Base-by-base conservation (phyloP, 129 eudicot species). In the Silybum marianum region DNA sequence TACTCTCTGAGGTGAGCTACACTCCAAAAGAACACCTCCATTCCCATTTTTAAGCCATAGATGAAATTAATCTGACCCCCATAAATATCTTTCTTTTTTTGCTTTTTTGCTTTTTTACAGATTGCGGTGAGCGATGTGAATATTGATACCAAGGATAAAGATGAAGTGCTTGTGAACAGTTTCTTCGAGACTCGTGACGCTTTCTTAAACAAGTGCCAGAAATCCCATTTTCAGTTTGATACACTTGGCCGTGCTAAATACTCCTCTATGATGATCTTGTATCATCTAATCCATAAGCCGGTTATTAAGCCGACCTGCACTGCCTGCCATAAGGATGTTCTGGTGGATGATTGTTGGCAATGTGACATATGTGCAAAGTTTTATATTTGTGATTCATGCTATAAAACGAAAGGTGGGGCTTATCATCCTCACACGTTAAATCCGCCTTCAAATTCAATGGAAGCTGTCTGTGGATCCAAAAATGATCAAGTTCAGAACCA, bases 211-310 rank as follows among this genome's bases (percentile, higher is more conserved):
- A 86, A 90, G 70, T 95, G 98, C 46, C 90, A 90, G 84, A 76
- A 80, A 48, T 90, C 92, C 46, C 79, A 88, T 83, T 95, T 90
- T 78, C 97, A 89, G 76, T 95, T 92, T 76, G 94, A 90, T 78
- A 81, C 97, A 34, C 92, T 92, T 62, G 88, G 89, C 1, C 96
- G 90, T 79, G 98, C 98, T 63, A 95, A 95, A 85, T 89, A 95
- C 80, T 92, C 98, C 25, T 90, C 98, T 18, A 90, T 89, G 94
- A 95, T 95, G 98, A 90, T 95, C 65, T 72, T 95, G 76, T 84
- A 92, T 74, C 92, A 95, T 78, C 84, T 95, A 76, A 85, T 77
- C 48, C 87, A 83, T 75, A 89, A 90, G 76, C 79, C 75, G 18
- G 78, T 39, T 42, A 80, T 71, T 39, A 80, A 60, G 60, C 82